A percentile compares a stretch with the other conserved stretches of the same genome.
phyloP scores from a whole-genome alignment of 1,139 yeast species.

The Meyerozyma carpophila region DNA sequence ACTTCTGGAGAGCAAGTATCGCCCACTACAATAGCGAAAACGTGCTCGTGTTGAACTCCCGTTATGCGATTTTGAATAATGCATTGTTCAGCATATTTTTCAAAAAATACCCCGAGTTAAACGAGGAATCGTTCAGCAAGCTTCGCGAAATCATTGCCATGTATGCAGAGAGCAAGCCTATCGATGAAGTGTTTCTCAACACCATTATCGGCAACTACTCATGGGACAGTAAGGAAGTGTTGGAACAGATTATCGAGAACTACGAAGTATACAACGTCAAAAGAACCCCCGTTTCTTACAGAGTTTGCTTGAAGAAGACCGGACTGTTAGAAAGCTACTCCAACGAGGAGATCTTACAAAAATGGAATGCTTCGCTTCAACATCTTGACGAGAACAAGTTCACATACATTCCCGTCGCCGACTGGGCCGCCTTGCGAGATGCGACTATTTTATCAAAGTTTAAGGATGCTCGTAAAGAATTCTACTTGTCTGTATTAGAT shows the following conservation, averaged over 20 bases:
- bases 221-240: constrained; percentile 66
- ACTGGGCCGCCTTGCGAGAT: constrained; percentile 83
- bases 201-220: constrained; percentile 64
- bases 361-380: constrained; percentile 57
- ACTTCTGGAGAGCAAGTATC: constrained; percentile 63
- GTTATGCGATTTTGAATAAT: constrained; percentile 65
- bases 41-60: constrained; percentile 36
- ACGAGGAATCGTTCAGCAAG: constrained; percentile 50
- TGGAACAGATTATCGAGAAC: constrained; percentile 58
- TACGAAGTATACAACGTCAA: constrained; percentile 55
- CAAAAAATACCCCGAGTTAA: constrained; percentile 48
- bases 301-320: constrained; percentile 72
- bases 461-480: constrained; percentile 40
- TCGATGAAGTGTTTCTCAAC: constrained; percentile 77
- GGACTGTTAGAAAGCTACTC: constrained; percentile 54
- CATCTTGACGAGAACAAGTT: constrained; percentile 52
- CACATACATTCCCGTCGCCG: constrained; percentile 70
- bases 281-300: constrained; percentile 66
- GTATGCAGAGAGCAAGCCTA: constrained; percentile 51
- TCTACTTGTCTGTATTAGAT: constrained; percentile 57
- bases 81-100: constrained; percentile 67
- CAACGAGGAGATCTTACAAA: constrained; percentile 48
- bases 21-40: constrained; percentile 43
- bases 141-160: constrained; percentile 54
- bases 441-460: constrained; percentile 55